Evolutionary conservation across 169 alveolate genomes (phyloP).

Genomic region (Plasmodium billcollinsi): DNA sequence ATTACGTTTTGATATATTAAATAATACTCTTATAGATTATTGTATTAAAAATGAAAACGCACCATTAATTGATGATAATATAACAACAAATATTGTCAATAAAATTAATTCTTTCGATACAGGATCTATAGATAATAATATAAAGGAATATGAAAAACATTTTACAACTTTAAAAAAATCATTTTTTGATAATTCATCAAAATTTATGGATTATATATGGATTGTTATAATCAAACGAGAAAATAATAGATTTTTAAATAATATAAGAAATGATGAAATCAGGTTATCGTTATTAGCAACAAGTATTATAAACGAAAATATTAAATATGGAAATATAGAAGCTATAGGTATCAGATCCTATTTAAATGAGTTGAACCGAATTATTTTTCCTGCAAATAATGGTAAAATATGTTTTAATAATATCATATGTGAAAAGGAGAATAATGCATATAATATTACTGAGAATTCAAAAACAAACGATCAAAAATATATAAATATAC

Average conservation of each 20-base stretch:
- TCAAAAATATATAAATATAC: neutral
- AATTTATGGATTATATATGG: slow-evolving; percentile 31
- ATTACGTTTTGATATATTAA: slow-evolving; percentile 19
- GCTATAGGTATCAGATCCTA: slow-evolving; percentile 17
- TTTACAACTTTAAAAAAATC: slow-evolving; percentile 10
- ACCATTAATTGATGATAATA: slow-evolving; percentile 1
- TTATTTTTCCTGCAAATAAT: neutral
- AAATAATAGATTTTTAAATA: neutral
- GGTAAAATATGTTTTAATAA: slow-evolving; percentile 26
- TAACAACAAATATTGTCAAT: neutral
- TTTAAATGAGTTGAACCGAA: neutral
- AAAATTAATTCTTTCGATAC: slow-evolving; percentile 14
- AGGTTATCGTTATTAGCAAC: slow-evolving; percentile 6
- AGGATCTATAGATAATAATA: neutral
- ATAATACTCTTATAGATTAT: slow-evolving; percentile 16
- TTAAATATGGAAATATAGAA: neutral
- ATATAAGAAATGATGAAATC: neutral
- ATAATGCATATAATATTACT: slow-evolving; percentile 8
- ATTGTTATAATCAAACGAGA: slow-evolving; percentile 12
- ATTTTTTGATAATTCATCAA: neutral
- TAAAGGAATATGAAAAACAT: slow-evolving; percentile 1
- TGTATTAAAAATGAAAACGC: slow-evolving; percentile 21
- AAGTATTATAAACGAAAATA: slow-evolving; percentile 13
- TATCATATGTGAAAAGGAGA: slow-evolving; percentile 3
- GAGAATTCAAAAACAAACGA: slow-evolving; percentile 9